A percentile compares a stretch with the other conserved stretches of the same genome.
phyloP scores from a whole-genome alignment of 2,329 filamentous ascomycete species.

The Fusarium sp. region DNA sequence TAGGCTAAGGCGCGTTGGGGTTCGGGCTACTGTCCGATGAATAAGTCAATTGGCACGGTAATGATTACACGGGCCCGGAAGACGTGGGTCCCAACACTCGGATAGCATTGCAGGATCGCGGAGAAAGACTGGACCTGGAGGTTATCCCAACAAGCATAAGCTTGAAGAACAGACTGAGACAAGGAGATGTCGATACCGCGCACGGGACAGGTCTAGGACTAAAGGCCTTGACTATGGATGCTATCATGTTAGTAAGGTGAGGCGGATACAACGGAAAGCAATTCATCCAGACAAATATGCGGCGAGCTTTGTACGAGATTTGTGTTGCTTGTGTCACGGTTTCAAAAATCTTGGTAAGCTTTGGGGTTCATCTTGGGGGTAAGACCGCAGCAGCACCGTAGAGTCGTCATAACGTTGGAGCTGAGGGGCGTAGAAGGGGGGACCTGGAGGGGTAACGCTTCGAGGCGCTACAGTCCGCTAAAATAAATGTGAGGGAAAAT shows the following conservation, averaged over 20 bases:
- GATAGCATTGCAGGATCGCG: conserved; percentile 20
- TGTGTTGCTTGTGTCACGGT: conserved; percentile 37
- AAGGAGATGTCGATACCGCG: not conserved
- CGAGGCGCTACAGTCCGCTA: conserved; percentile 3
- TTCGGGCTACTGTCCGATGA: conserved; percentile 42
- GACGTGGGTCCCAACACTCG: conserved; percentile 36
- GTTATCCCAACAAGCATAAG: conserved; percentile 27
- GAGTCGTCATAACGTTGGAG: conserved; percentile 37
- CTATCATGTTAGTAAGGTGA: not conserved
- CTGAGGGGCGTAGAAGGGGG: conserved; percentile 29
- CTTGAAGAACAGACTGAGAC: conserved; percentile 6
- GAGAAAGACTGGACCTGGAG: conserved; percentile 13
- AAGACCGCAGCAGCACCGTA: conserved; percentile 35
- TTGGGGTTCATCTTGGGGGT: conserved; percentile 34
- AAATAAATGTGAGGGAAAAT: conserved; percentile 22
- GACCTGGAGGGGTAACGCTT: conserved; percentile 29
- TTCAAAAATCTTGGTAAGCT: conserved; percentile 38
- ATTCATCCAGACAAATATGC: conserved; percentile 10
- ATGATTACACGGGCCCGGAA: conserved; percentile 36
- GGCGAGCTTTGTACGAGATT: conserved; percentile 35
- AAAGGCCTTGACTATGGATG: not conserved
- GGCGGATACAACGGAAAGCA: conserved; percentile 13
- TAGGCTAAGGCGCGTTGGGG: conserved; percentile 37
- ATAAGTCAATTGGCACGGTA: conserved; percentile 42
- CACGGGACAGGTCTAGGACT: conserved; percentile 4